Conservation (phyloP, 2,329 filamentous ascomycete species). For the Plenodomus biglobosus region DNA sequence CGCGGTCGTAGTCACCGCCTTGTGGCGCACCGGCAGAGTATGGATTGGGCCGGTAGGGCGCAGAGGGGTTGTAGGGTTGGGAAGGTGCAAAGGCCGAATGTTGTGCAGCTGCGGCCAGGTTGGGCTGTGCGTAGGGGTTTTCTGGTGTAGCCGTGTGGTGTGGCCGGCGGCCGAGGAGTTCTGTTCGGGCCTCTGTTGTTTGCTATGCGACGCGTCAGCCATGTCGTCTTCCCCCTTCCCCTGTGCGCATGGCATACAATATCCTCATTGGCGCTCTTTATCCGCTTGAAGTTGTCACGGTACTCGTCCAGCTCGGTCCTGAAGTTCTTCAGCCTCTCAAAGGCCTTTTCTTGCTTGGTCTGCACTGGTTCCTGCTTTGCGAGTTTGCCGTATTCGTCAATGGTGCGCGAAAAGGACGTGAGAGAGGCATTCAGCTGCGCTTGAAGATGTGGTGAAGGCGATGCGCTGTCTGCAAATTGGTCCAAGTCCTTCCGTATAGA, state of each 20-base stretch:
- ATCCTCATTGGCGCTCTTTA: slow-evolving; percentile 79
- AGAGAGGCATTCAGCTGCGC: slow-evolving; percentile 56
- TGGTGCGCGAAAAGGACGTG: slow-evolving; percentile 79
- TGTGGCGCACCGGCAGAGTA: slow-evolving; percentile 41
- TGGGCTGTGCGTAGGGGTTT: slow-evolving; percentile 74
- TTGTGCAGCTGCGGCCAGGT: slow-evolving; percentile 18
- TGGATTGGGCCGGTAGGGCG: slow-evolving; percentile 45
- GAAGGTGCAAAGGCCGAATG: slow-evolving; percentile 38
- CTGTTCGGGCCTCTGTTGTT: slow-evolving; percentile 70
- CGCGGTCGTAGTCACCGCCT: slow-evolving; percentile 64
- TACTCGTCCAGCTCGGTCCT: slow-evolving; percentile 79
- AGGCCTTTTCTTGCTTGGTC: slow-evolving; percentile 88
- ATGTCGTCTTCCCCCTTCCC: no score
- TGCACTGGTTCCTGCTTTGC: slow-evolving; percentile 86
- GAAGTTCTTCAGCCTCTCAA: slow-evolving; percentile 83
- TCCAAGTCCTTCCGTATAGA: slow-evolving; percentile 76
- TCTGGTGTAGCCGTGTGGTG: slow-evolving; percentile 80
- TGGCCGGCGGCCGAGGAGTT: slow-evolving; percentile 82
- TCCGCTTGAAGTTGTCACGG: slow-evolving; percentile 71
- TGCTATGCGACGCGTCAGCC: slow-evolving; percentile 42
- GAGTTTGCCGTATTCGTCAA: slow-evolving; percentile 87
- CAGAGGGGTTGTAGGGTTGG: slow-evolving; percentile 30
- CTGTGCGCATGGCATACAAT: slow-evolving; percentile 49
- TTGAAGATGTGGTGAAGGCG: slow-evolving; percentile 64
- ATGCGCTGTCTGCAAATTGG: slow-evolving; percentile 62